A percentile compares a stretch with the other conserved stretches of the same genome.
Conservation (phyloP, 768 basidiomycete species). For the Lentinula boryana region DNA sequence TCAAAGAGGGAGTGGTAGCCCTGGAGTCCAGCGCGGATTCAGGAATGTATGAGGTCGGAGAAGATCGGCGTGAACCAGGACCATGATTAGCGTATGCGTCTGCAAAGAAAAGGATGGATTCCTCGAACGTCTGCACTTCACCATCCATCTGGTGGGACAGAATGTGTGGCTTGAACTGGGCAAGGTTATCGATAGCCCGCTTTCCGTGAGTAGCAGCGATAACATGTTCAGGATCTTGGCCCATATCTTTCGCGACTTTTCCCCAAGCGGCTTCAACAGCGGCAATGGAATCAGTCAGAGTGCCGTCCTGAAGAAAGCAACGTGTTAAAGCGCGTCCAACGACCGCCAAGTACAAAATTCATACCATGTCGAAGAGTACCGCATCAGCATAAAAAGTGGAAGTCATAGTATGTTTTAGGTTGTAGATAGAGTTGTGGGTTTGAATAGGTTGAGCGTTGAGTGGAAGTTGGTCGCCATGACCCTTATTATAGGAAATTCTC, state of each 20-base stretch:
- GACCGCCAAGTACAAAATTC: too few relatives aligned
- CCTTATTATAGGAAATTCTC: too few relatives aligned
- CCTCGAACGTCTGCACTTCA: constrained; percentile 59
- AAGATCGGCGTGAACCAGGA: constrained; percentile 25
- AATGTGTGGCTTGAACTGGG: constrained; percentile 53
- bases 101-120: constrained; percentile 59
- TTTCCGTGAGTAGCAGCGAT: constrained; percentile 74
- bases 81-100: constrained; percentile 48
- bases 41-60: not conserved
- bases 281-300: constrained; percentile 67
- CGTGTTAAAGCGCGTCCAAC: too few relatives aligned
- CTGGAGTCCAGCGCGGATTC: constrained; percentile 20
- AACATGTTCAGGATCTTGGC: constrained; percentile 58
- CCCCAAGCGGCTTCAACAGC: constrained; percentile 75
- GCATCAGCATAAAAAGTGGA: too few relatives aligned
- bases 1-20: constrained; percentile 30
- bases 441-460: too few relatives aligned
- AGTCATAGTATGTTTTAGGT: too few relatives aligned
- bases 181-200: constrained; percentile 70
- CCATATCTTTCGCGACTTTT: constrained; percentile 63
- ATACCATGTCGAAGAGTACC: too few relatives aligned
- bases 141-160: constrained; percentile 48
- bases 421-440: too few relatives aligned
- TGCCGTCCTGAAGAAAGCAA: constrained; percentile 44
- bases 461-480: too few relatives aligned